A percentile compares a stretch with the other conserved stretches of the same genome.
Evolutionary conservation across 768 basidiomycete genomes (phyloP).

Genomic region (Leccinum arenicola): DNA sequence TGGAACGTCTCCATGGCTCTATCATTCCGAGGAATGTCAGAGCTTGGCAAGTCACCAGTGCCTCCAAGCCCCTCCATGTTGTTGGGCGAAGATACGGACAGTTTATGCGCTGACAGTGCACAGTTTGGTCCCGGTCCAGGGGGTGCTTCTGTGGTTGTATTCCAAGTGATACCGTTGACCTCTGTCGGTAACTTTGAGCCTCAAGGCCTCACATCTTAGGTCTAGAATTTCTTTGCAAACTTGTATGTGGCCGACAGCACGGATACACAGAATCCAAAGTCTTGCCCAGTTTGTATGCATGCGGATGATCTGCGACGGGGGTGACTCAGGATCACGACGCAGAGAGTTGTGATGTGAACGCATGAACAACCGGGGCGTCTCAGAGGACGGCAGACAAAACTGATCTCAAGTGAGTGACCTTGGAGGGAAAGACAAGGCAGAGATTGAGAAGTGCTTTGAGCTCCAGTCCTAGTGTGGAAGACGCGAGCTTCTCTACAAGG

Average conservation of each 20-base stretch:
- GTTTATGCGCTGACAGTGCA: no score
- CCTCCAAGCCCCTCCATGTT: no score
- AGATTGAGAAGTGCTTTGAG: slow-evolving; percentile 60
- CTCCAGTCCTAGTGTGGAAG: slow-evolving; percentile 40
- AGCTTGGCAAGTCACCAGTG: no score
- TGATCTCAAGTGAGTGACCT: slow-evolving; percentile 44
- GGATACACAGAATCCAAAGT: no score
- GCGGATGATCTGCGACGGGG: no score
- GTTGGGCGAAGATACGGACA: no score
- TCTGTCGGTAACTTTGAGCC: slow-evolving; percentile 20
- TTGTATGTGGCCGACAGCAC: no score
- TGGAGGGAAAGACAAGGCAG: slow-evolving; percentile 50
- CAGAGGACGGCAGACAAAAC: slow-evolving; percentile 42
- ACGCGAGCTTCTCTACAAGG: slow-evolving; percentile 54
- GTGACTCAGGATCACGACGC: no score
- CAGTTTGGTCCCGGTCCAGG: no score
- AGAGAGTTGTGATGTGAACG: slow-evolving; percentile 27
- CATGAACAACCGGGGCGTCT: slow-evolving; percentile 41
- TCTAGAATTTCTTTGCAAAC: no score
- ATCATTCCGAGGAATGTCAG: no score
- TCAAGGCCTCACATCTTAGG: neutral
- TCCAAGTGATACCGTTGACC: slow-evolving; percentile 22
- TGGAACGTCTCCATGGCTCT: no score
- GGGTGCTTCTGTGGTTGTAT: slow-evolving; percentile 8
- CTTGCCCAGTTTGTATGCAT: slow-evolving; percentile 25